Base-by-base conservation (phyloP, 2,329 filamentous ascomycete species). In the Corinectria fuckeliana region DNA sequence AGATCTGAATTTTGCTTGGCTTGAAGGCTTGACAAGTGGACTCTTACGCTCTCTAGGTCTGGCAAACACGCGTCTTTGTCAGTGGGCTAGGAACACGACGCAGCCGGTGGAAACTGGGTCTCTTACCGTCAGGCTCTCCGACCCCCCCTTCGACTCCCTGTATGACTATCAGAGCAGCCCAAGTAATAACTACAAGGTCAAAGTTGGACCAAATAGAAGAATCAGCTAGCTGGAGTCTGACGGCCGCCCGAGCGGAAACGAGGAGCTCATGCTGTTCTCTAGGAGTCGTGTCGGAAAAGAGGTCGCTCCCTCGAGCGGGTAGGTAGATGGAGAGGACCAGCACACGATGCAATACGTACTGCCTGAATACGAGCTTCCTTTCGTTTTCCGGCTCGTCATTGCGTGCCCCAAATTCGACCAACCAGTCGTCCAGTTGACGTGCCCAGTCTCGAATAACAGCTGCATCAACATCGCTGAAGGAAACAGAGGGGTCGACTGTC, bases 311-410 rank as follows among this genome's bases (percentile, higher is more conserved):
- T 3, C 77, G 68, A 1, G 76, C 76, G 0, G 77, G 76, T 44
- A 78, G 77, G 36, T 80, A 80, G 26, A 80, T 80, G 1, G 77
- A 79, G 3, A 80, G 68, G 0, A 80, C 77, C 11, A 79, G 71
- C 1, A 79, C 65, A 2, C 77, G 70, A 50, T 80, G 77, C 2
- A 80, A 64, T 11, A 77, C 76, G 41, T 79, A 79, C 59, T 80
- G 77, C 5, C 77, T 71, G 39, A 78, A 77, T 0, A 77, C 72
- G 20, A 76, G 71, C 14, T 72, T 70, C 16, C 72, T 69, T 44
- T 78, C 72, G 20, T 72, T 65, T 7, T 77, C 74, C 0, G 74
- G 68, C 16, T 75, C 70, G 7, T 71, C 63, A 9, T 63, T 67
- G 3, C 60, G 63, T 44, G 67, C 72, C 21, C 72, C 75, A 50